Percentiles rank a stretch among this genome's conserved stretches.
Conservation (phyloP, 192 early-diverging fungal genomes). For the Coemansia javaensis region DNA sequence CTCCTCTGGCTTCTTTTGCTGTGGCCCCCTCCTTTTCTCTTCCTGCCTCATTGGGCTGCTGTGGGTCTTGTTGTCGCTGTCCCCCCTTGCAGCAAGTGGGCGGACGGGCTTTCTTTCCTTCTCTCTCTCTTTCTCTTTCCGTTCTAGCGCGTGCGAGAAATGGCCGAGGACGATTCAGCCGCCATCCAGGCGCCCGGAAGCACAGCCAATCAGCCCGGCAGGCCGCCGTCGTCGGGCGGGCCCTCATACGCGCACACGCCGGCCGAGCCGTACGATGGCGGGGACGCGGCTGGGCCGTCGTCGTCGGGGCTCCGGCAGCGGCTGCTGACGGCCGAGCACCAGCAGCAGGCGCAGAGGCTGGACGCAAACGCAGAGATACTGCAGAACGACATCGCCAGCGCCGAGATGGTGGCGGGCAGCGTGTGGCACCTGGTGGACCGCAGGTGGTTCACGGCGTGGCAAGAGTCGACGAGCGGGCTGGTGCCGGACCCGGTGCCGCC, state of each 20-base stretch:
- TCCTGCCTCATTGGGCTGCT: too few relatives aligned
- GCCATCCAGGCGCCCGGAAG: neutral
- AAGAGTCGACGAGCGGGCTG: slow-evolving; percentile 35
- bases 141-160: too few relatives aligned
- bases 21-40: too few relatives aligned
- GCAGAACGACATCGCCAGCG: slow-evolving; percentile 12
- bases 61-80: too few relatives aligned
- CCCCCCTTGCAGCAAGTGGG: too few relatives aligned
- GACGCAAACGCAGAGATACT: slow-evolving; percentile 14
- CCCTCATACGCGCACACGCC: slow-evolving; percentile 32
- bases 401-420: slow-evolving; percentile 29
- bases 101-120: too few relatives aligned
- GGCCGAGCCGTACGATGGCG: slow-evolving; percentile 27
- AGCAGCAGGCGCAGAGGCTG: neutral
- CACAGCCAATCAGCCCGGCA: neutral
- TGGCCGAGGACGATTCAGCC: neutral
- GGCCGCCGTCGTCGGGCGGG: slow-evolving; percentile 2
- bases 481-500: slow-evolving; percentile 27
- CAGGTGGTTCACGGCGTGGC: slow-evolving; percentile 47
- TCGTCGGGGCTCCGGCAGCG: neutral
- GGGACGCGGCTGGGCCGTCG: neutral
- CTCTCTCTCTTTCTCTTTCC: too few relatives aligned
- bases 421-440: slow-evolving; percentile 51
- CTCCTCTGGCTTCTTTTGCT: too few relatives aligned
- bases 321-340: neutral